Percentiles rank a stretch among this genome's conserved stretches.
phyloP scores from a whole-genome alignment of 345 rosid genomes.

The Populus alba region DNA sequence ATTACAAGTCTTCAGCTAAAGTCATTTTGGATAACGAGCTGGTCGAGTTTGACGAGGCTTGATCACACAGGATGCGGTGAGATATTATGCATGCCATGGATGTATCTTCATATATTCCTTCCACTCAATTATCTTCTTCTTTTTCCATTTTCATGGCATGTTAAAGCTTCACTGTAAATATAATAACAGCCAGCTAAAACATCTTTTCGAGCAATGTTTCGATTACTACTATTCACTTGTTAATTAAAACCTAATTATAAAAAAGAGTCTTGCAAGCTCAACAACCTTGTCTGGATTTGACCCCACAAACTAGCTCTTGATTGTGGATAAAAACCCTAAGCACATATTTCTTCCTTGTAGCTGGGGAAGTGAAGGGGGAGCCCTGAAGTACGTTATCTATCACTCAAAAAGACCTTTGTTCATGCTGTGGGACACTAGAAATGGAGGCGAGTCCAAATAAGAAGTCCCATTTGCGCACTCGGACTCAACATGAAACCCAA shows the following conservation, averaged over 20 bases:
- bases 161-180: background rate
- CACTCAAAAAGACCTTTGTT: background rate
- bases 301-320: background rate
- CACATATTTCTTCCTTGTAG: background rate
- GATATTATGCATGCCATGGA: background rate
- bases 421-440: background rate
- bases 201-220: background rate
- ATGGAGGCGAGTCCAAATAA: background rate
- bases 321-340: background rate
- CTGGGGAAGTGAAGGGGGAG: background rate
- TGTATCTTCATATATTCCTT: background rate
- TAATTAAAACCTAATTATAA: background rate
- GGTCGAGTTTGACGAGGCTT: background rate
- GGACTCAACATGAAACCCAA: background rate
- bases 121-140: background rate
- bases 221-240: background rate
- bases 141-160: background rate
- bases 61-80: background rate
- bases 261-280: background rate
- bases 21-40: background rate
- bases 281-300: background rate
- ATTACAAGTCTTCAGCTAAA: background rate
- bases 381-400: background rate
- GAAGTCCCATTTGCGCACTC: background rate
- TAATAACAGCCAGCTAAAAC: background rate